Percentiles rank a stretch among this genome's conserved stretches.
Evolutionary conservation across 306 rosid species (phyloP).

Genomic region (Trichosanthes truncata): DNA sequence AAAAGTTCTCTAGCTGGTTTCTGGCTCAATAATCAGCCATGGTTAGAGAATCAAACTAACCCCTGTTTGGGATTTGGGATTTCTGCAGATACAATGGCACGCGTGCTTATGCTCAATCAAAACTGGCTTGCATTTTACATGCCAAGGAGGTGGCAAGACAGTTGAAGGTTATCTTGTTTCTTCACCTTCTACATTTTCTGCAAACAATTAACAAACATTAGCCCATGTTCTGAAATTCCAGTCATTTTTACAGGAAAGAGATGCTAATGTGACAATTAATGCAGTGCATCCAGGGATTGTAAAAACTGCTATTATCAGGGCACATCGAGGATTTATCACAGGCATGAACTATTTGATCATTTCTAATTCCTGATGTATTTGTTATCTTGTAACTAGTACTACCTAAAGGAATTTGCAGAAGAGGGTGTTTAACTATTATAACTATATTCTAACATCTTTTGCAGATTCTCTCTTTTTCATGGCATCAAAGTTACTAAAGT

Average conservation of each 20-base stretch:
- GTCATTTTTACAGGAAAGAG: constrained; percentile 36
- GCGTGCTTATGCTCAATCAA: constrained; percentile 80
- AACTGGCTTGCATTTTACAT: constrained; percentile 73
- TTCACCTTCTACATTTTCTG: neutral
- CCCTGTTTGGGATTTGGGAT: neutral
- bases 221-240: neutral
- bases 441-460: neutral
- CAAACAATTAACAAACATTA: neutral
- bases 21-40: neutral
- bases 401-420: neutral
- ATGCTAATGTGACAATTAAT: constrained; percentile 74
- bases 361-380: neutral
- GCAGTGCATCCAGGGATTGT: constrained; percentile 91
- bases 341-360: constrained; percentile 21
- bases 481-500: constrained; percentile 73
- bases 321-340: constrained; percentile 69
- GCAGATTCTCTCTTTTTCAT: constrained; percentile 85
- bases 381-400: neutral
- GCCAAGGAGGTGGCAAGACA: constrained; percentile 68
- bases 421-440: neutral
- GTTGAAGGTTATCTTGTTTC: constrained; percentile 42
- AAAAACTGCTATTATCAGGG: constrained; percentile 73
- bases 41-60: neutral
- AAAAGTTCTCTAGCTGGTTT: neutral
- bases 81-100: constrained; percentile 77